Percentiles rank a stretch among this genome's conserved stretches.
These are phyloP conservation scores for Calocybe indica DNA, from an alignment of 768 basidiomycete genomes.

Conservation along the genomic window DNA sequence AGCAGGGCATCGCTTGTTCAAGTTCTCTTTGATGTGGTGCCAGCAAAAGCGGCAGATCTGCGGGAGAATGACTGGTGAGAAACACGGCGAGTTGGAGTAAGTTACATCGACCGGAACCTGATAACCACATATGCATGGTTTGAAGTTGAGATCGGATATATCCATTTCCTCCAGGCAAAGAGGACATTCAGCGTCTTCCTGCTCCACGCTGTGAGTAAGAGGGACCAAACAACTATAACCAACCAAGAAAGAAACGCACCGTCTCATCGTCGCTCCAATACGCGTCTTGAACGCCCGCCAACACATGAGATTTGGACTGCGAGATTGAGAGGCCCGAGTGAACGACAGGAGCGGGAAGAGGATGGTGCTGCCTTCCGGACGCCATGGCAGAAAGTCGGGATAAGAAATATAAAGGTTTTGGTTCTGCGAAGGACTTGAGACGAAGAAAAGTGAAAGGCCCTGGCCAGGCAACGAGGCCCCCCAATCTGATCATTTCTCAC, in stretches of 20 bases:
- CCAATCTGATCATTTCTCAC: slow-evolving; percentile 17
- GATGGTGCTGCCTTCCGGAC: slow-evolving; percentile 50
- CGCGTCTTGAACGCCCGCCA: slow-evolving; percentile 92
- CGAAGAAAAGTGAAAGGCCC: neutral
- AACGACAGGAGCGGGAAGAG: slow-evolving; percentile 68
- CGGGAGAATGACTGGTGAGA: slow-evolving; percentile 1
- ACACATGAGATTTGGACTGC: slow-evolving; percentile 80
- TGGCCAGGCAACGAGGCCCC: slow-evolving; percentile 13
- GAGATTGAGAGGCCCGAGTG: slow-evolving; percentile 65
- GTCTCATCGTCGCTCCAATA: slow-evolving; percentile 94
- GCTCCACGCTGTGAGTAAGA: slow-evolving; percentile 6
- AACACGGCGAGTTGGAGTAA: slow-evolving; percentile 4
- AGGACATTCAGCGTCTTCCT: slow-evolving; percentile 98
- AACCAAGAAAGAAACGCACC: slow-evolving; percentile 34
- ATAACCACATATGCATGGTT: slow-evolving; percentile 98
- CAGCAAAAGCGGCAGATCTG: slow-evolving; percentile 99
- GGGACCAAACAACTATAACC: slow-evolving; percentile 7
- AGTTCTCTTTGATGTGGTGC: slow-evolving; percentile 95
- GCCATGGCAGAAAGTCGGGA: slow-evolving; percentile 31
- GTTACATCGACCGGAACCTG: slow-evolving; percentile 49
- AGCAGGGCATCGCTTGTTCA: slow-evolving; percentile 95
- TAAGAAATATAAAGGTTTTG: neutral
- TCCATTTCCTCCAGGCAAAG: slow-evolving; percentile 99
- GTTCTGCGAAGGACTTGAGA: slow-evolving; percentile 7
- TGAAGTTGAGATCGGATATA: slow-evolving; percentile 97